Evolutionary conservation across 23 red algal genomes (phyloP).

Genomic region (Agarophyton chilense): DNA sequence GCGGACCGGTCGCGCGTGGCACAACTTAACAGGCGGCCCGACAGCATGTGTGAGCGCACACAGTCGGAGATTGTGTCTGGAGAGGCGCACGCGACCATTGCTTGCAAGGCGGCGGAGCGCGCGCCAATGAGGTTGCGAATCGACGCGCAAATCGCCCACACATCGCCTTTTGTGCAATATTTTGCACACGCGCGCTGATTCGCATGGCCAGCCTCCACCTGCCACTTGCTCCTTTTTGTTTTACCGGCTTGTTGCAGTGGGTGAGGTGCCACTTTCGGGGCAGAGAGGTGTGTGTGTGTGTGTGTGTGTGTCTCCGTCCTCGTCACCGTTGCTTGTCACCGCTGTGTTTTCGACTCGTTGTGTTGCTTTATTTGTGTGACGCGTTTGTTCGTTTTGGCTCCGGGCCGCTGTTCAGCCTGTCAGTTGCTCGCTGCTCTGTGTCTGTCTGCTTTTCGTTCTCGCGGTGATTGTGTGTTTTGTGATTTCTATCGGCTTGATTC

Average conservation of each 20-base stretch:
- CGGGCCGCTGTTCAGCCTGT: neutral
- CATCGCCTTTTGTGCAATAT: slow-evolving; percentile 8
- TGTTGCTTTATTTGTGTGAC: too few relatives aligned
- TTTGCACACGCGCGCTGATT: slow-evolving; percentile 39
- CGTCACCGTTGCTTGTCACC: neutral
- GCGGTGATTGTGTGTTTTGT: neutral
- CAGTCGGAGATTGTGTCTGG: neutral
- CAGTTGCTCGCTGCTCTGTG: neutral
- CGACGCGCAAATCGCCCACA: slow-evolving; percentile 21
- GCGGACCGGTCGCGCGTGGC: neutral
- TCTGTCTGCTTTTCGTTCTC: neutral
- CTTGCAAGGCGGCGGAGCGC: slow-evolving; percentile 13
- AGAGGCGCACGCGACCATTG: slow-evolving; percentile 5
- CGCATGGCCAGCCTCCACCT: slow-evolving; percentile 19
- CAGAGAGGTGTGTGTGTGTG: too few relatives aligned
- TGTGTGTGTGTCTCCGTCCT: neutral
- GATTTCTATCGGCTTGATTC: too few relatives aligned
- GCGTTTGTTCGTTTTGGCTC: too few relatives aligned
- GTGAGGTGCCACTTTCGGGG: neutral
- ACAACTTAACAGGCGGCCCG: neutral
- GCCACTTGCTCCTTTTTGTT: neutral
- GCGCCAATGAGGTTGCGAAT: slow-evolving; percentile 16
- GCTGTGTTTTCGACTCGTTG: neutral
- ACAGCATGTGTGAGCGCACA: neutral
- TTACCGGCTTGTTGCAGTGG: neutral